Evolutionary conservation across 2,329 filamentous ascomycete genomes (phyloP), one percentile per base, ranked within the genome.

Genomic region (Simplicillium sp.): DNA sequence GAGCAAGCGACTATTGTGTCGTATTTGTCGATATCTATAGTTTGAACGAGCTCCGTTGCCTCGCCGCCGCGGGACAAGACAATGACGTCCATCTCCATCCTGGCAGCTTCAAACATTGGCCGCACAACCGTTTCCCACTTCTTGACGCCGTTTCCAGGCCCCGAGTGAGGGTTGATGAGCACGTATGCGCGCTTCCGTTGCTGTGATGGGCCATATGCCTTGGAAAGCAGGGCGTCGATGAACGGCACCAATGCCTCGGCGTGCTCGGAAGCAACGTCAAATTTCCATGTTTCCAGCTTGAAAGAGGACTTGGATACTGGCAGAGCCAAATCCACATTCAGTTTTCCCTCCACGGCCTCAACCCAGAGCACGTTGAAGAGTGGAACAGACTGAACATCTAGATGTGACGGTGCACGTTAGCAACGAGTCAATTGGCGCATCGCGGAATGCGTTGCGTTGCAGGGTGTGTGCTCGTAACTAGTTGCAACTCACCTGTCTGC

Each of bases 1-100:
- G 90, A 96, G 56, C 87, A 92, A 46, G 87, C 86, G 18, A 90
- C 80, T 12, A 97, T 75, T 8, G 88, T 82, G 63, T 98, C 92
- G 60, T 80, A 95, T 2, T 73, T 75, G 37, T 88, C 76, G 20
- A 92, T 72, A 54, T 96, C 85, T 37, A 95, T 63, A 34, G 79
- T 71, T 55, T 84, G 72, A 11, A 80, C 81, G 45, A 97, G 80
- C 15, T 87, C 82, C 2, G 82, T 70, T 1, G 86, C 92, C 61
- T 97, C 84, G 4, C 87, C 87, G 12, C 73, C 68, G 54, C 82
- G 74, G 33, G 70, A 73, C 1, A 94, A 94, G 38, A 69, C 70
- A 48, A 86, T 75, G 11, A 88, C 73, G 48, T 94, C 84, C 16
- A 95, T 59, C 33, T 74, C 64, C 68, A 90, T 92, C 39, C 77